Conservation (phyloP, 2,329 filamentous ascomycete species). For the Rhinocladiella mackenziei region DNA sequence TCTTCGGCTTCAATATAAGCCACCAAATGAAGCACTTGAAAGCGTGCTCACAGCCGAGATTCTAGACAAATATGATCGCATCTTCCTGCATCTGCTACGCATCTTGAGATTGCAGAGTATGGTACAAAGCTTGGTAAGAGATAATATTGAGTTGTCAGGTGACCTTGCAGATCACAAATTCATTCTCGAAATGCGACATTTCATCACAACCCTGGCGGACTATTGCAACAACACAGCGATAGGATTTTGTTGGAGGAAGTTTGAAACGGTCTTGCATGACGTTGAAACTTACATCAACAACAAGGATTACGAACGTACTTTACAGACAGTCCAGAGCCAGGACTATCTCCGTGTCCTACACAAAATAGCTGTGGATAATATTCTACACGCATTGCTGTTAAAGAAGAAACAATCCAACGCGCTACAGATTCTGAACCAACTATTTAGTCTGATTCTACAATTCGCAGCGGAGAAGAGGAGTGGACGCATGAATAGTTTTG, state of each 20-base stretch:
- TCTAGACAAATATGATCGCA: conserved; percentile 74
- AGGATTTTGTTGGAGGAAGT: conserved; percentile 65
- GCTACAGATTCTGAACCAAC: conserved; percentile 68
- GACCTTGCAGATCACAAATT: conserved; percentile 54
- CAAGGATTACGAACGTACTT: conserved; percentile 44
- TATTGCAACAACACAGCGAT: conserved; percentile 82
- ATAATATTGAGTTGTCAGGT: conserved; percentile 29
- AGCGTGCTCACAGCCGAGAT: conserved; percentile 67
- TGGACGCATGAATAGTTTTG: conserved; percentile 20
- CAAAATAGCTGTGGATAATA: conserved; percentile 67
- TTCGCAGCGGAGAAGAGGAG: conserved; percentile 52
- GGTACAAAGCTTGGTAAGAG: conserved; percentile 37
- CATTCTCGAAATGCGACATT: conserved; percentile 72
- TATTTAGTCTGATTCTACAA: conserved; percentile 66
- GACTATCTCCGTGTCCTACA: conserved; percentile 66
- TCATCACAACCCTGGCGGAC: conserved; percentile 66
- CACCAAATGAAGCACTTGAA: conserved; percentile 62
- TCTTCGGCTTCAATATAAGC: conserved; percentile 76
- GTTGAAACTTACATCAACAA: conserved; percentile 57
- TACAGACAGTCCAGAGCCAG: conserved; percentile 57
- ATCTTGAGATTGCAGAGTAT: conserved; percentile 75
- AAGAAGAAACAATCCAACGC: conserved; percentile 71
- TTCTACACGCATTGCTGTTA: conserved; percentile 69
- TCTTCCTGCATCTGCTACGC: conserved; percentile 77
- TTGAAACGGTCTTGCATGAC: conserved; percentile 61